A percentile compares a stretch with the other conserved stretches of the same genome.
Conservation (phyloP, 179 eudicot genomes). For the Beta macrorhiza region DNA sequence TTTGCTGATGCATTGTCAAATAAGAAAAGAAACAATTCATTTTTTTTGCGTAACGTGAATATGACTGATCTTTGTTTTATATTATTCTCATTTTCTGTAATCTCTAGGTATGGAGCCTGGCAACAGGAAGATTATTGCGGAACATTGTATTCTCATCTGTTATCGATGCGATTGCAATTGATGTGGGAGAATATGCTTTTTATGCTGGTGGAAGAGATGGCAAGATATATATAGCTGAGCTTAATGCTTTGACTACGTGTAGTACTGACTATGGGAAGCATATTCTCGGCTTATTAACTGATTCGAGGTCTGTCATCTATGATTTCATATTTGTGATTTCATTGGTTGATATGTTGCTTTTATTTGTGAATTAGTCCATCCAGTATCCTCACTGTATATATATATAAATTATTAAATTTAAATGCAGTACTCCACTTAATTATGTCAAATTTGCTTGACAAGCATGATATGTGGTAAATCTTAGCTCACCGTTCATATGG, state of each 20-base stretch:
- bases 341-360: not conserved
- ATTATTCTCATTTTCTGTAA: not conserved
- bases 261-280: constrained; percentile 58
- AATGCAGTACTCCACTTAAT: not conserved
- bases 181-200: constrained; percentile 78
- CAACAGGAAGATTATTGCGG: constrained; percentile 62
- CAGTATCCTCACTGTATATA: not conserved
- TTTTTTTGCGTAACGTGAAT: not conserved
- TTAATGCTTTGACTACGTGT: constrained; percentile 49
- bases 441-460: not conserved
- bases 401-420: not conserved
- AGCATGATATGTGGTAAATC: not conserved
- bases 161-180: constrained; percentile 74
- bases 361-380: not conserved
- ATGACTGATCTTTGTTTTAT: not conserved
- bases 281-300: constrained; percentile 69
- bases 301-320: constrained; percentile 54
- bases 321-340: not conserved
- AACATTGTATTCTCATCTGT: constrained; percentile 60
- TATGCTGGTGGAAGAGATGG: constrained; percentile 97
- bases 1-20: not conserved
- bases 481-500: not conserved
- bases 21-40: not conserved
- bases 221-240: constrained; percentile 76
- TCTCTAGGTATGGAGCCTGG: constrained; percentile 73